Evolutionary conservation across 2,329 filamentous ascomycete species (phyloP).

Genomic region (Microdochium trichocladiopsis): DNA sequence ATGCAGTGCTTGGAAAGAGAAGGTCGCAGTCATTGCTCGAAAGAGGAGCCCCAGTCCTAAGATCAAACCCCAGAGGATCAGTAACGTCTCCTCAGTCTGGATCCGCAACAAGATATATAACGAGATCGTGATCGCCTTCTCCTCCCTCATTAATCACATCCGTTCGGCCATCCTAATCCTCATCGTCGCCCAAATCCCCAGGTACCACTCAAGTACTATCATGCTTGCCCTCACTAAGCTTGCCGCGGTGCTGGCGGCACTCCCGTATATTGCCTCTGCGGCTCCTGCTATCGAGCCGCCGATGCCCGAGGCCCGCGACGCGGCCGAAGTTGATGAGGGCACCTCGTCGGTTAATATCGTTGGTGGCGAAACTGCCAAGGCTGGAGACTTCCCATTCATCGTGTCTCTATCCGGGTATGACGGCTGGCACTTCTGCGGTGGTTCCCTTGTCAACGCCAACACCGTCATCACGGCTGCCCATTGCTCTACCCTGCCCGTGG

Average conservation of each 20-base stretch:
- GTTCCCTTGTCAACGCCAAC: conserved; percentile 18
- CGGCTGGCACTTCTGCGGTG: conserved; percentile 18
- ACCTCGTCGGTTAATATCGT: neutral
- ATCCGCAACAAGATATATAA: no score
- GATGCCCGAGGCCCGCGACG: neutral
- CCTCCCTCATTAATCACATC: no score
- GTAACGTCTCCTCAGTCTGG: no score
- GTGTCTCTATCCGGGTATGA: conserved; percentile 12
- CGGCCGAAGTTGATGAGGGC: neutral
- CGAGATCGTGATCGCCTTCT: no score
- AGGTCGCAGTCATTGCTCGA: no score
- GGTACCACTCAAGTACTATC: neutral
- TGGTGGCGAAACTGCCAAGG: neutral
- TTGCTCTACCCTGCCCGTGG: conserved; percentile 12
- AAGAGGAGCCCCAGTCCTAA: no score
- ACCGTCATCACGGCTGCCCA: conserved; percentile 24
- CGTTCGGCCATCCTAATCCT: no score
- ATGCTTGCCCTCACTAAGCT: neutral
- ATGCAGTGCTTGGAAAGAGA: no score
- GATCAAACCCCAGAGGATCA: no score
- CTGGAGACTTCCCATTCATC: conserved; percentile 23
- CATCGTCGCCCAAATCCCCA: no score
- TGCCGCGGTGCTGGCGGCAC: neutral
- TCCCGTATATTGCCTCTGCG: neutral
- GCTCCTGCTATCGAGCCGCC: neutral